A percentile compares a stretch with the other conserved stretches of the same genome.
Conservation (phyloP, 1,139 yeast species). For the Pichia cactophila region DNA sequence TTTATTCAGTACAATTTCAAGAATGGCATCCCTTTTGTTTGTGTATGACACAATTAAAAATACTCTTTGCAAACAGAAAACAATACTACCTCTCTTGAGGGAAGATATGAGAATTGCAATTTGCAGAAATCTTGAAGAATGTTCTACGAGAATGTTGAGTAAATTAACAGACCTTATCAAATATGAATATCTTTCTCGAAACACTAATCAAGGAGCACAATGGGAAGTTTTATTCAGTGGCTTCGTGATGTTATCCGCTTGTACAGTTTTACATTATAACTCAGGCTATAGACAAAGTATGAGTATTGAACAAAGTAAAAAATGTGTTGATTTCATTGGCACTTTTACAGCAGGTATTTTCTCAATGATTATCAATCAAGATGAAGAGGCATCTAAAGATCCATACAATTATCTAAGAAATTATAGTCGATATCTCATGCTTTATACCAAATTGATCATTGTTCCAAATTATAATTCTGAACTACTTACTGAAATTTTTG, state of each 20-base stretch:
- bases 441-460: conserved; percentile 2
- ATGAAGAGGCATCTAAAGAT: neutral
- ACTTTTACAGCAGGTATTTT: conserved; percentile 12
- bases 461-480: conserved; percentile 1
- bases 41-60: conserved; percentile 8
- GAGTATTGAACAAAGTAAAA: conserved; percentile 6
- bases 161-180: conserved; percentile 6
- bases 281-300: conserved; percentile 6
- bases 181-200: conserved; percentile 4
- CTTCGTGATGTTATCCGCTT: conserved; percentile 3
- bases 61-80: conserved; percentile 6
- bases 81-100: conserved; percentile 1
- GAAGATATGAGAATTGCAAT: conserved; percentile 6
- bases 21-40: conserved; percentile 8
- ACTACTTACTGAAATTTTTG: neutral
- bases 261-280: conserved; percentile 11
- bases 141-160: neutral
- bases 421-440: conserved; percentile 1
- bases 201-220: neutral
- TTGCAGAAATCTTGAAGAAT: conserved; percentile 8
- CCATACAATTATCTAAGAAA: neutral
- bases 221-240: conserved; percentile 6
- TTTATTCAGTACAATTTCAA: conserved; percentile 7
- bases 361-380: conserved; percentile 10
- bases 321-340: conserved; percentile 9